phyloP scores from a whole-genome alignment of 2,329 filamentous ascomycete genomes.

The Aspergillus pseudotamarii region DNA sequence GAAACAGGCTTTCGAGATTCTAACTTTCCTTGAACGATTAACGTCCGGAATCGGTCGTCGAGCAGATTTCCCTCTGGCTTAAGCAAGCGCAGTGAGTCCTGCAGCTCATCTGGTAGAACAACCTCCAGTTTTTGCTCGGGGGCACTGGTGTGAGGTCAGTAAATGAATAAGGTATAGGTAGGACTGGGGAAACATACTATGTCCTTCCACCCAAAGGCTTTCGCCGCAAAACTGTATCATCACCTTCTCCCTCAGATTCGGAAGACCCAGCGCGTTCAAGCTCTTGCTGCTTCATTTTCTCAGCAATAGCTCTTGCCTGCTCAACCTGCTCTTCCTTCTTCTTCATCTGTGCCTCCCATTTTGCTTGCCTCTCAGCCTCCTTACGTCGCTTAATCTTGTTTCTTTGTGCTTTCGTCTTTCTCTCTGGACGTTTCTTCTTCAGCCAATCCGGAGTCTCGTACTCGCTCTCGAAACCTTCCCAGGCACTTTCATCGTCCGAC shows the following conservation, averaged over 20 bases:
- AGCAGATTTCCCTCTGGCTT: conserved; percentile 96
- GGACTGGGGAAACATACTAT: conserved; percentile 39
- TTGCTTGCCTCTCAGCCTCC: conserved; percentile 76
- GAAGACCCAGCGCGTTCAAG: conserved; percentile 47
- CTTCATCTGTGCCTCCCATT: conserved; percentile 75
- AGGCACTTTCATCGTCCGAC: conserved; percentile 87
- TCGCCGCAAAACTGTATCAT: conserved; percentile 68
- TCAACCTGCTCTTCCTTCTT: conserved; percentile 71
- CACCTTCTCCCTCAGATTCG: conserved; percentile 53
- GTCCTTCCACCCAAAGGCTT: conserved; percentile 70
- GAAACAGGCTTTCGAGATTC: conserved; percentile 78
- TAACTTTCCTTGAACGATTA: conserved; percentile 85
- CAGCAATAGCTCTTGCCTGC: conserved; percentile 70
- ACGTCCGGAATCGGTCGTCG: conserved; percentile 85
- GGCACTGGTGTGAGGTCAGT: conserved; percentile 33
- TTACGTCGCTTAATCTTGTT: conserved; percentile 89
- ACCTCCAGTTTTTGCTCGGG: conserved; percentile 81
- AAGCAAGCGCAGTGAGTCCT: conserved; percentile 77
- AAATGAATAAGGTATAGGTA: not conserved
- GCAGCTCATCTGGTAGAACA: conserved; percentile 77
- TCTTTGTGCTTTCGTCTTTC: conserved; percentile 83
- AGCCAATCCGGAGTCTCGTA: conserved; percentile 68
- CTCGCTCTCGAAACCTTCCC: conserved; percentile 86
- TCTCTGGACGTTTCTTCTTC: conserved; percentile 73
- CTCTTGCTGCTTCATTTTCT: conserved; percentile 52